A percentile compares a stretch with the other conserved stretches of the same genome.
phyloP scores from a whole-genome alignment of 2,329 filamentous ascomycete species.

The Verticillium dahliae region DNA sequence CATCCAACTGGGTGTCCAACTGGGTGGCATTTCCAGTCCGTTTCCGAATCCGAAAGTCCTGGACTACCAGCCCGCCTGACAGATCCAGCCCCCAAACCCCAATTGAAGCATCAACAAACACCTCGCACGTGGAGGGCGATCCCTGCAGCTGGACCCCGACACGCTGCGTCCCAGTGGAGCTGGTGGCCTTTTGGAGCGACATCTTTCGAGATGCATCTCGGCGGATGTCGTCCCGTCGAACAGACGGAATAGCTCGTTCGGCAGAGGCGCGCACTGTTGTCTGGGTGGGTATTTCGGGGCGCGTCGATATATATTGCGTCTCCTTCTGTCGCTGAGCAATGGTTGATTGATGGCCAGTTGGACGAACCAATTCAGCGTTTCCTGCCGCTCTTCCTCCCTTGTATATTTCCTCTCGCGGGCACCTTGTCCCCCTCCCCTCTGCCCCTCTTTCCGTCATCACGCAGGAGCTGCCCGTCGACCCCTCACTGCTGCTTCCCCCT shows the following conservation, averaged over 20 bases:
- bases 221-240: constrained; percentile 13
- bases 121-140: neutral
- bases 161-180: neutral
- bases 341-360: neutral
- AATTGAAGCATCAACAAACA: neutral
- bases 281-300: neutral
- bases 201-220: constrained; percentile 17
- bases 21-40: neutral
- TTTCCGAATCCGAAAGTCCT: neutral
- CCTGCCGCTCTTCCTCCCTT: neutral
- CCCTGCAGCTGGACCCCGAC: neutral
- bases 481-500: neutral
- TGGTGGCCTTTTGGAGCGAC: neutral
- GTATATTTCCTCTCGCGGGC: neutral
- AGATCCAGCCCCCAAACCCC: neutral
- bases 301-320: neutral
- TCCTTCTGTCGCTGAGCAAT: neutral
- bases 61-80: neutral
- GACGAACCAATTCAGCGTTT: neutral
- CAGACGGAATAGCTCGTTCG: constrained; percentile 2
- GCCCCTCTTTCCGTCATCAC: neutral
- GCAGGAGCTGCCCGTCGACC: neutral
- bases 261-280: neutral
- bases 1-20: neutral
- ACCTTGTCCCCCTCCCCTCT: neutral